Evolutionary conservation across 768 basidiomycete species (phyloP).

Genomic region (Russula sp.): DNA sequence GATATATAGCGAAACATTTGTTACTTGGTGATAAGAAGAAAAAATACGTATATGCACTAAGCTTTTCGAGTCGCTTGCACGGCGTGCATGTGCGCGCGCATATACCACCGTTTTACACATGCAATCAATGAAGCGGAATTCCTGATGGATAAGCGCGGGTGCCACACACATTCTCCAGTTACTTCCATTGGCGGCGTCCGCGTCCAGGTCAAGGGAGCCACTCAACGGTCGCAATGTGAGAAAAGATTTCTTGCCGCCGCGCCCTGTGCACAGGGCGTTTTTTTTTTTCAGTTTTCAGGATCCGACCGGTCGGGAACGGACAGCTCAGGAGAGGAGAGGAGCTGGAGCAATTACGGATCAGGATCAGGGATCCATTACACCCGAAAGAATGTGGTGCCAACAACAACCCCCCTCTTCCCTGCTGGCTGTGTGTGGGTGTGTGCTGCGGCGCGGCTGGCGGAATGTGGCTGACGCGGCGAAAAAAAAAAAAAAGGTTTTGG

Average conservation of each 20-base stretch:
- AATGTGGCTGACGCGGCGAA: slow-evolving; percentile 14
- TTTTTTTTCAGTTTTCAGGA: too few relatives aligned
- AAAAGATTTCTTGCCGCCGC: background rate
- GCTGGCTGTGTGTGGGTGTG: slow-evolving; percentile 1
- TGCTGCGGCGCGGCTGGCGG: slow-evolving; percentile 14
- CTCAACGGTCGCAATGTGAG: background rate
- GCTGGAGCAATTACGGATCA: background rate
- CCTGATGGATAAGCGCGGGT: background rate
- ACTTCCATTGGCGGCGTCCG: slow-evolving; percentile 2
- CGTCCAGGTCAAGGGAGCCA: background rate
- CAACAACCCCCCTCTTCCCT: slow-evolving; percentile 5
- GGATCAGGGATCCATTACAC: slow-evolving; percentile 16
- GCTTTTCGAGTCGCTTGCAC: background rate
- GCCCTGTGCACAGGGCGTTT: background rate
- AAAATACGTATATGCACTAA: background rate
- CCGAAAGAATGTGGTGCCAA: slow-evolving; percentile 12
- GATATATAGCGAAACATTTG: slow-evolving; percentile 10
- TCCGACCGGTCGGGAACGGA: slow-evolving; percentile 12
- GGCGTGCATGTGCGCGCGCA: background rate
- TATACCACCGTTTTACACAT: background rate
- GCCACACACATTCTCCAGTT: background rate
- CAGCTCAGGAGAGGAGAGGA: slow-evolving; percentile 3
- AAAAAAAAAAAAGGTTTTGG: background rate
- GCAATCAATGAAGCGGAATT: slow-evolving; percentile 1
- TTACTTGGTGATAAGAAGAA: background rate